Base-by-base conservation (phyloP, 1,284 basidiomycete genomes). In the Wolfiporia cocos region DNA sequence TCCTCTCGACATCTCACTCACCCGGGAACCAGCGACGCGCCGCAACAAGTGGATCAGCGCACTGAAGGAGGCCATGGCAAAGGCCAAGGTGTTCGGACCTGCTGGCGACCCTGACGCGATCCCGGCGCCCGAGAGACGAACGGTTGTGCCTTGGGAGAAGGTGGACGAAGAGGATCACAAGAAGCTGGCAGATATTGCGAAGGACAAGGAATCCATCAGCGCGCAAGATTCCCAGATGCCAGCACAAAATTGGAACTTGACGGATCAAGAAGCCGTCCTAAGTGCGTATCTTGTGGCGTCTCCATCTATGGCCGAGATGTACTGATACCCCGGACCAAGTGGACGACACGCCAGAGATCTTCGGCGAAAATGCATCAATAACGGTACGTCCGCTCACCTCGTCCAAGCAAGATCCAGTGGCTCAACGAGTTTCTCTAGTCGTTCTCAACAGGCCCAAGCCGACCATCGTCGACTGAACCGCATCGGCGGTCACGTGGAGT, bases 31-130 rank as follows among this genome's bases (percentile, higher is more conserved):
- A 83, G 80, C 74, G 4, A 76, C 86, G 66, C 78, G 92, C 43
- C 76, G 90, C 40, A 94, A 94, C 70, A 91, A 90, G 65, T 94
- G 91, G 90, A 75, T 93, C 30, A 93, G 89, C 60, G 85, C 86
- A 19, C 70, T 96, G 47, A 94, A 93, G 65, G 62, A 74, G 31
- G 71, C 79, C 24, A 66, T 95, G 45, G 71, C 72, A 26, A 81
- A 89, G 43, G 66, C 83, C 41, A 70, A 78, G 52, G 84, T 95
- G 48, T 92, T 71, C 55, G 91, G 90, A 4, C 86, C 90, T 4
- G 59, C 49, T 11, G 90, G 87, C 20, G 70, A 84, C 70, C 80
- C 89, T 44, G 53, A 67, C 57, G 57, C 78, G 9, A 64, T 70
- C 10, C 63, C 81, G 32, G 64, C 63, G 5, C 74, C 81, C 15